phyloP scores from a whole-genome alignment of 163 green algal genomes.

The Prototheca stagnorum region DNA sequence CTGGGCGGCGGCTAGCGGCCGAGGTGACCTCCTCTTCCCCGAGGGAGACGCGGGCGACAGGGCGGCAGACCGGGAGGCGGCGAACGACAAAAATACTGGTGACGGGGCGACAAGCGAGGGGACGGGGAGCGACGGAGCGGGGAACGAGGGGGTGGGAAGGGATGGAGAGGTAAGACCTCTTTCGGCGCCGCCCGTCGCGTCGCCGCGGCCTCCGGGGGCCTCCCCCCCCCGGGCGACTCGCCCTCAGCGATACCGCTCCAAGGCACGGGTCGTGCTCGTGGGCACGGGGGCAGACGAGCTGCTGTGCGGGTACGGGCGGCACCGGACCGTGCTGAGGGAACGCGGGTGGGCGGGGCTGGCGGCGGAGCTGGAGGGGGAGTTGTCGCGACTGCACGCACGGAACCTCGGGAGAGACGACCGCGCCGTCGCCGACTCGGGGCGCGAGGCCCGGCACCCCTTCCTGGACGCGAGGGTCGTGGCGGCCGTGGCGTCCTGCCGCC shows the following conservation, averaged over 20 bases:
- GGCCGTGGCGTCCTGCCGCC: slow-evolving; percentile 26
- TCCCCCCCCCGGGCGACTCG: too few species aligned
- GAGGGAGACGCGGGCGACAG: not conserved
- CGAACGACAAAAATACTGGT: too few species aligned
- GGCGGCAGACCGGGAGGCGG: too few species aligned
- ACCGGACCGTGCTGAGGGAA: slow-evolving; percentile 49
- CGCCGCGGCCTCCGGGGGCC: too few species aligned
- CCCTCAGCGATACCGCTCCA: slow-evolving; percentile 23
- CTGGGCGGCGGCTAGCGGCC: slow-evolving; percentile 52
- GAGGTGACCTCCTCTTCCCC: slow-evolving; percentile 9
- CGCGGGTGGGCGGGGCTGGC: slow-evolving; percentile 23
- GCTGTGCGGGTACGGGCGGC: slow-evolving; percentile 64
- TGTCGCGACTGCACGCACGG: slow-evolving; percentile 66
- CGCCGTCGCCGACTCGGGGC: slow-evolving; percentile 43
- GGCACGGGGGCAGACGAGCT: slow-evolving; percentile 89
- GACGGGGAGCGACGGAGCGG: too few species aligned
- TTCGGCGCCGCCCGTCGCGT: too few species aligned
- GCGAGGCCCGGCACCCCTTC: slow-evolving; percentile 78
- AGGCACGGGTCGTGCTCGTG: slow-evolving; percentile 62
- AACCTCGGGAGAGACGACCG: slow-evolving; percentile 86
- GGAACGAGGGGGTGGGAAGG: not conserved
- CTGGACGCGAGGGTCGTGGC: slow-evolving; percentile 71
- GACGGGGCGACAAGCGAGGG: too few species aligned
- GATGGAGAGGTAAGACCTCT: not conserved
- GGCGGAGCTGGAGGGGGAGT: slow-evolving; percentile 54